Evolutionary conservation across 306 rosid species (phyloP).

Genomic region (Mucuna pruriens): DNA sequence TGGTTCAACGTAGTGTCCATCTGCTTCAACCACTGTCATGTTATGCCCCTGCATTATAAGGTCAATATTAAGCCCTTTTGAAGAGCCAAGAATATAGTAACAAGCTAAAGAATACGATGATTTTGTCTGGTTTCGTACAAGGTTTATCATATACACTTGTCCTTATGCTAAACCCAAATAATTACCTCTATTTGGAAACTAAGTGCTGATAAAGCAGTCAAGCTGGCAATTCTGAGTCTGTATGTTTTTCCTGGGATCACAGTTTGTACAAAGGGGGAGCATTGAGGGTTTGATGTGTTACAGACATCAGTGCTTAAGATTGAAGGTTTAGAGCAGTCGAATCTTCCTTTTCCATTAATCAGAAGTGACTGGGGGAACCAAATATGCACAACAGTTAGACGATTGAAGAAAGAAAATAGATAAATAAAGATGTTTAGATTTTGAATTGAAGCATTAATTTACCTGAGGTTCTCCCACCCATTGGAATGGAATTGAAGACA

Average conservation of each 20-base stretch:
- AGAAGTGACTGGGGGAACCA: conserved; percentile 66
- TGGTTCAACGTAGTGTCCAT: conserved; percentile 90
- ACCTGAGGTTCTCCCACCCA: conserved; percentile 93
- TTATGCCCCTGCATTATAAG: conserved; percentile 71
- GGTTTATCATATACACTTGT: too few species aligned
- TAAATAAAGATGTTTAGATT: neutral
- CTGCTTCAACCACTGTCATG: conserved; percentile 94
- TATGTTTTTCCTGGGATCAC: conserved; percentile 75
- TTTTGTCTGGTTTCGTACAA: too few species aligned
- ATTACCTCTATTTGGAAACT: conserved; percentile 87
- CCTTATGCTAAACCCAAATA: too few species aligned
- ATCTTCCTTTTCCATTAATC: conserved; percentile 86
- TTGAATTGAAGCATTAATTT: neutral
- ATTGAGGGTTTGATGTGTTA: conserved; percentile 60
- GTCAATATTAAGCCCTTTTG: neutral
- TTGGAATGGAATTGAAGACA: conserved; percentile 52
- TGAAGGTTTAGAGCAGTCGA: conserved; percentile 64
- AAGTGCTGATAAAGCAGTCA: conserved; percentile 81
- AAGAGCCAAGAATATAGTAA: neutral
- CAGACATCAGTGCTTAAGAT: conserved; percentile 49
- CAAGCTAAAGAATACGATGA: too few species aligned
- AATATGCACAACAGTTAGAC: neutral
- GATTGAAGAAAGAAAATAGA: neutral
- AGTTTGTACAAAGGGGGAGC: conserved; percentile 59
- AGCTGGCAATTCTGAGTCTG: conserved; percentile 68